A percentile compares a stretch with the other conserved stretches of the same genome.
Evolutionary conservation across 345 rosid species (phyloP).

Genomic region (Punica granatum): DNA sequence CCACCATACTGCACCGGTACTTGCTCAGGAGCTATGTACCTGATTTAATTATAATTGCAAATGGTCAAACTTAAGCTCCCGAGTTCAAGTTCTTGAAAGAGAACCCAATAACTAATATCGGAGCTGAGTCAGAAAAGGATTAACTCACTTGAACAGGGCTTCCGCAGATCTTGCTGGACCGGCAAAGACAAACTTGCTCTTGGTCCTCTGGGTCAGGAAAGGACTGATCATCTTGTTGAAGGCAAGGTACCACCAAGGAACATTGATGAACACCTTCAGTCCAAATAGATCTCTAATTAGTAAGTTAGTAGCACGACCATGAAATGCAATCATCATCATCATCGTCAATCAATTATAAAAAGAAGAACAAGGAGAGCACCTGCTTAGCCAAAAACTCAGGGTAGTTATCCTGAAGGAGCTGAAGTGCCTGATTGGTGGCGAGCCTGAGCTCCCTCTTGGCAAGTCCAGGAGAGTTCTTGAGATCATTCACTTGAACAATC

Average conservation of each 20-base stretch:
- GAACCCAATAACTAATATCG: no score
- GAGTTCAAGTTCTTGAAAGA: neutral
- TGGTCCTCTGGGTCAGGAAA: slow-evolving; percentile 46
- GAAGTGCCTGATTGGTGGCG: slow-evolving; percentile 31
- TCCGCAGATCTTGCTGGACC: slow-evolving; percentile 37
- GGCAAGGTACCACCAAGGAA: slow-evolving; percentile 52
- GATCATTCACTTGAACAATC: slow-evolving; percentile 37
- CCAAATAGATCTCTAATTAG: neutral
- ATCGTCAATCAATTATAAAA: no score
- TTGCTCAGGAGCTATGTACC: slow-evolving; percentile 41
- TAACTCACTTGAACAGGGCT: slow-evolving; percentile 45
- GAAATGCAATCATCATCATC: neutral
- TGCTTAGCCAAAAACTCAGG: slow-evolving; percentile 47
- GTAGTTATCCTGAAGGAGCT: slow-evolving; percentile 44
- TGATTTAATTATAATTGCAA: slow-evolving; percentile 6
- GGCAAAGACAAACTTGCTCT: slow-evolving; percentile 47
- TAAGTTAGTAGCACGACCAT: neutral
- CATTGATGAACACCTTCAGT: slow-evolving; percentile 45
- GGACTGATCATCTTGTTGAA: slow-evolving; percentile 41
- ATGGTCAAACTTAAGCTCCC: neutral
- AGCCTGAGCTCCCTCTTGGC: slow-evolving; percentile 26
- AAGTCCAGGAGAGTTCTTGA: slow-evolving; percentile 44
- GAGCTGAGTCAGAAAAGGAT: no score
- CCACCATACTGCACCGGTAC: slow-evolving; percentile 51
- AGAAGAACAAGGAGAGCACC: slow-evolving; percentile 17